Evolutionary conservation across 768 basidiomycete genomes (phyloP).

Genomic region (Phanerochaete sordida): DNA sequence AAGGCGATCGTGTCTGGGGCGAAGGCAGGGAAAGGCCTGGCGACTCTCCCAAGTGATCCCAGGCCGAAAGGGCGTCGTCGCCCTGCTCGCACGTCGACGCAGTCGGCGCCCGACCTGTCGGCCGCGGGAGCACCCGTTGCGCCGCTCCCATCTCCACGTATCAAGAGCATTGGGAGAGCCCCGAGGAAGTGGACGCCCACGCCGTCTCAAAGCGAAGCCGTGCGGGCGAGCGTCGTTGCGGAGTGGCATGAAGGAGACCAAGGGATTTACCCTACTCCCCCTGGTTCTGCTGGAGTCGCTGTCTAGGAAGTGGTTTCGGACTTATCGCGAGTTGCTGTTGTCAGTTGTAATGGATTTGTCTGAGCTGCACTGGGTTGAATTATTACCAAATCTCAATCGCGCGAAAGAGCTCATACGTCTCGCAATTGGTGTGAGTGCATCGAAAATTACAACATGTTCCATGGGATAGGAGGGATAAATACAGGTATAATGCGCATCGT

Average conservation of each 20-base stretch:
- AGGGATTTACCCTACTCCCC: not conserved
- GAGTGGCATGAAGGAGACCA: constrained; percentile 2
- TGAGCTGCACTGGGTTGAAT: too few relatives aligned
- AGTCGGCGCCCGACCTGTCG: not conserved
- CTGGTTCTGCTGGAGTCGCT: not conserved
- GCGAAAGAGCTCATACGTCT: too few relatives aligned
- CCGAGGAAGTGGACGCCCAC: constrained; percentile 11
- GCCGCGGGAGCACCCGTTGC: not conserved
- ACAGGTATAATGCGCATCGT: constrained; percentile 20
- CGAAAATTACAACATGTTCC: constrained; percentile 2
- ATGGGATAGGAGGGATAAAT: constrained; percentile 16
- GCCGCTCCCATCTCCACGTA: too few relatives aligned
- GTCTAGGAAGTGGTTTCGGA: not conserved
- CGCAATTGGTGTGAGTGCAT: too few relatives aligned
- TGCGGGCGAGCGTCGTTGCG: constrained; percentile 8
- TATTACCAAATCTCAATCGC: too few relatives aligned
- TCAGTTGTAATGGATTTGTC: too few relatives aligned
- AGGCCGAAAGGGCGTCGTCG: not conserved
- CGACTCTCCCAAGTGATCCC: not conserved
- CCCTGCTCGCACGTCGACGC: not conserved
- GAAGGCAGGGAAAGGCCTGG: too few relatives aligned
- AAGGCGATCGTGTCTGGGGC: too few relatives aligned
- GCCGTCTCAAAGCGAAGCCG: constrained; percentile 6
- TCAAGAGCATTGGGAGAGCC: constrained; percentile 16
- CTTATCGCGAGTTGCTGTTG: not conserved